These are phyloP conservation scores for Capsicum pubescens DNA, from an alignment of 257 asterid species.

Conservation along the genomic window DNA sequence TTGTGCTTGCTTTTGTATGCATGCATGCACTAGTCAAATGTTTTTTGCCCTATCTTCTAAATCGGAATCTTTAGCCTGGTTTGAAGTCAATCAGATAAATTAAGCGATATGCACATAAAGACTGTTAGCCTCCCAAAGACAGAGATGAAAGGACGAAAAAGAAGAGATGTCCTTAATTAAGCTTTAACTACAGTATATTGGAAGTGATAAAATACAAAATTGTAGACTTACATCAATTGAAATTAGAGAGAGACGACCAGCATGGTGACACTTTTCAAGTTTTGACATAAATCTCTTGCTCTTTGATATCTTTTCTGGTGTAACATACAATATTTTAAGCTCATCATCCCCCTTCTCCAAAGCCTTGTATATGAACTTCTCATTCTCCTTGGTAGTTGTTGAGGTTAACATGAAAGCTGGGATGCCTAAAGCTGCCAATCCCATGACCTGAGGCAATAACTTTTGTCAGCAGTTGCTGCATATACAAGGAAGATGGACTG, in stretches of 20 bases:
- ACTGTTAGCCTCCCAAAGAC: slow-evolving; percentile 20
- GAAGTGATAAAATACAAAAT: slow-evolving; percentile 27
- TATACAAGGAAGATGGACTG: slow-evolving; percentile 13
- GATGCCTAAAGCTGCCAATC: slow-evolving; percentile 88
- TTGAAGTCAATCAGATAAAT: background rate
- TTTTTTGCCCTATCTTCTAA: background rate
- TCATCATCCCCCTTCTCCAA: slow-evolving; percentile 92
- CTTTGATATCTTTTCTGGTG: slow-evolving; percentile 97
- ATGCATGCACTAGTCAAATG: slow-evolving; percentile 5
- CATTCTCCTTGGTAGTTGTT: slow-evolving; percentile 77
- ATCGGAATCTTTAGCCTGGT: background rate
- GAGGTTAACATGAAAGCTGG: slow-evolving; percentile 87
- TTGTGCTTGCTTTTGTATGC: background rate
- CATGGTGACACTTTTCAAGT: slow-evolving; percentile 92
- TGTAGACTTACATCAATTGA: slow-evolving; percentile 80
- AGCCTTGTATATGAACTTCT: slow-evolving; percentile 88
- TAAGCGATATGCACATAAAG: background rate
- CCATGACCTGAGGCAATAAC: slow-evolving; percentile 76
- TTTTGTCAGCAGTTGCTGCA: slow-evolving; percentile 27
- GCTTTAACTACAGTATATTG: background rate
- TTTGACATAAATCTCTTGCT: slow-evolving; percentile 98
- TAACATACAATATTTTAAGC: slow-evolving; percentile 83
- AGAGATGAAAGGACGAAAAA: background rate
- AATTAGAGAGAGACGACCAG: slow-evolving; percentile 91
- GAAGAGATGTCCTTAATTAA: background rate